Conservation (phyloP, 352 stramenopile species). For the Pythium guiyangense region DNA sequence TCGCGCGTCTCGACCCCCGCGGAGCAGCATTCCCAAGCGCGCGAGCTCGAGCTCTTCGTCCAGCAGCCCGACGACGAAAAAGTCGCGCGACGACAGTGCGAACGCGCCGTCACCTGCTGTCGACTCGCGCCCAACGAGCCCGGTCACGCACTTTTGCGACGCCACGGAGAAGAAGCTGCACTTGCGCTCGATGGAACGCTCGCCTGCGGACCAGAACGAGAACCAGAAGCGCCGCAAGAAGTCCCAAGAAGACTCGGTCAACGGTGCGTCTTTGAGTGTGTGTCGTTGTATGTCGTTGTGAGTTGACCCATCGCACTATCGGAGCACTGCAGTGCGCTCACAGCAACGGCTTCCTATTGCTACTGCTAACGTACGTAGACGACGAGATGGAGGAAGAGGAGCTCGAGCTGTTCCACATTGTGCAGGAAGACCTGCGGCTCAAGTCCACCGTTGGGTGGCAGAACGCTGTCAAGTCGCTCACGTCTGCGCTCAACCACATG, state of each 20-base stretch:
- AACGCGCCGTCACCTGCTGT: constrained; percentile 1
- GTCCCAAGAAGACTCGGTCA: constrained; percentile 35
- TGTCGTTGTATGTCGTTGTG: too few relatives aligned
- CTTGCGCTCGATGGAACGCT: constrained; percentile 48
- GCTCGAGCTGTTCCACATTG: constrained; percentile 76
- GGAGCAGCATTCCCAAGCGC: constrained; percentile 18
- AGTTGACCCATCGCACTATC: too few relatives aligned
- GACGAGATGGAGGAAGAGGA: constrained; percentile 82
- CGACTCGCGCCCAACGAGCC: constrained; percentile 9
- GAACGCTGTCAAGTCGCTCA: constrained; percentile 85
- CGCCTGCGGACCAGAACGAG: constrained; percentile 39
- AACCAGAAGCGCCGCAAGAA: constrained; percentile 70
- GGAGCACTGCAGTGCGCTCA: too few relatives aligned
- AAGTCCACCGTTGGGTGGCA: constrained; percentile 90
- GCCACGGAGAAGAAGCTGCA: constrained; percentile 56
- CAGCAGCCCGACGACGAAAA: constrained; percentile 18
- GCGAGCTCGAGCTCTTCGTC: constrained; percentile 12
- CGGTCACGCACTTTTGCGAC: constrained; percentile 5
- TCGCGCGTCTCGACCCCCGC: constrained; percentile 3
- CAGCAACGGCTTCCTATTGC: too few relatives aligned
- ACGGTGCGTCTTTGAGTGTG: too few relatives aligned
- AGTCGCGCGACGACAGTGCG: constrained; percentile 10
- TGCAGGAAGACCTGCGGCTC: constrained; percentile 79
- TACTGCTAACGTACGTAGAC: background rate
- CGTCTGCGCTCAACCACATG: constrained; percentile 60